phyloP scores from a whole-genome alignment of 2,329 filamentous ascomycete genomes.

The Hypoxylon sp. region DNA sequence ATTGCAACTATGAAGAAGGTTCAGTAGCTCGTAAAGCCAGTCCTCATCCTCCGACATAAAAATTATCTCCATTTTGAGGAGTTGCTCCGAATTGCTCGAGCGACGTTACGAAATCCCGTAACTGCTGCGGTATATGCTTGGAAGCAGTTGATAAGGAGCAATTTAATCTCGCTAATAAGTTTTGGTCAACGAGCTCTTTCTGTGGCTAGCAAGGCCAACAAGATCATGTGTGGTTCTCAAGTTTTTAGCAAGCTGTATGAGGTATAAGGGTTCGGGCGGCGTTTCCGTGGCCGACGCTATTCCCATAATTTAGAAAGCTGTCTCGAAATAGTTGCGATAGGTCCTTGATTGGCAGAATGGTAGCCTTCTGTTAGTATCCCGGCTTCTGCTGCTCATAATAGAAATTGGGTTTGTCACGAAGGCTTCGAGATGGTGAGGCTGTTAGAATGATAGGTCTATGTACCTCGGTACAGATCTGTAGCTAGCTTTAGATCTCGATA shows the following conservation, averaged over 20 bases:
- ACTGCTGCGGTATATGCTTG: slow-evolving; percentile 68
- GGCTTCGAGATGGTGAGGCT: background rate
- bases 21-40: slow-evolving; percentile 61
- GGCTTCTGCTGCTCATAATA: too few species aligned
- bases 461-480: too few species aligned
- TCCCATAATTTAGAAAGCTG: too few species aligned
- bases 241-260: slow-evolving; percentile 11
- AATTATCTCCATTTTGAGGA: slow-evolving; percentile 64
- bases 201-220: slow-evolving; percentile 34
- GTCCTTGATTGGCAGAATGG: too few species aligned
- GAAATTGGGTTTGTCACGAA: too few species aligned
- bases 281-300: slow-evolving; percentile 1
- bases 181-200: slow-evolving; percentile 41
- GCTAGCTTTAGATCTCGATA: too few species aligned
- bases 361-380: too few species aligned
- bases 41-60: slow-evolving; percentile 60
- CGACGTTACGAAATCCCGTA: slow-evolving; percentile 65
- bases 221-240: slow-evolving; percentile 31
- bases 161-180: slow-evolving; percentile 41
- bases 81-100: slow-evolving; percentile 45
- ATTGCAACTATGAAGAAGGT: slow-evolving; percentile 58
- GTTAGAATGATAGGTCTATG: too few species aligned
- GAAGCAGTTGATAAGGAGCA: slow-evolving; percentile 58
- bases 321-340: background rate
- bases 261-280: slow-evolving; percentile 19